Evolutionary conservation across 768 basidiomycete genomes (phyloP).

Genomic region (Pholiota microspora): DNA sequence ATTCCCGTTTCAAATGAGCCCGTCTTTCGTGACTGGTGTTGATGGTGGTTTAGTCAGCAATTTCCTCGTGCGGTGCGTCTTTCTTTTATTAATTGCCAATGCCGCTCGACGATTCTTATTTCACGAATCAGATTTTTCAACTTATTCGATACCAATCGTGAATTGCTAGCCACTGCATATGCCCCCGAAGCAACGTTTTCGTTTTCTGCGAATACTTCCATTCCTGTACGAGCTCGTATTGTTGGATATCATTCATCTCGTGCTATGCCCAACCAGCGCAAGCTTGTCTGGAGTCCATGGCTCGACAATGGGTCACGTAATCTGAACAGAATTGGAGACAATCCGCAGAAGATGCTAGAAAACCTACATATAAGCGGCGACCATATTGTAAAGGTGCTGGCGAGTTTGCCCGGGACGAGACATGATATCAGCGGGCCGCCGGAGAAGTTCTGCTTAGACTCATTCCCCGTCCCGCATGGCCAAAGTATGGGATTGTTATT

Average conservation of each 20-base stretch:
- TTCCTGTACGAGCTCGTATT: slow-evolving; percentile 75
- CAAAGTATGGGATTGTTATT: slow-evolving; percentile 63
- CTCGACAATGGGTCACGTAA: slow-evolving; percentile 72
- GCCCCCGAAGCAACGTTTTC: slow-evolving; percentile 89
- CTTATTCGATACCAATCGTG: slow-evolving; percentile 75
- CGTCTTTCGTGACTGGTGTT: slow-evolving; percentile 75
- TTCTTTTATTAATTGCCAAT: slow-evolving; percentile 2
- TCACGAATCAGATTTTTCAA: slow-evolving; percentile 68
- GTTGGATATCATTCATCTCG: slow-evolving; percentile 62
- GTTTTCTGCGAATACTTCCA: slow-evolving; percentile 79
- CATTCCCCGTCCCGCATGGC: slow-evolving; percentile 72
- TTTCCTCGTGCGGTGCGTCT: slow-evolving; percentile 73
- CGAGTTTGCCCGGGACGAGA: slow-evolving; percentile 68
- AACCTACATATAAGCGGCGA: slow-evolving; percentile 75
- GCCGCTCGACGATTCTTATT: slow-evolving; percentile 11
- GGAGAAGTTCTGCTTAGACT: slow-evolving; percentile 85
- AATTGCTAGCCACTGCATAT: slow-evolving; percentile 68
- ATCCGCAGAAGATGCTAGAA: slow-evolving; percentile 57
- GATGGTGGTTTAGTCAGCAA: slow-evolving; percentile 64
- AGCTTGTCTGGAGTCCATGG: slow-evolving; percentile 79
- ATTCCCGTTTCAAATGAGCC: slow-evolving; percentile 75
- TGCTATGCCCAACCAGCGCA: slow-evolving; percentile 79
- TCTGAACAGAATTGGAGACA: slow-evolving; percentile 60
- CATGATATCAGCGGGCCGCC: slow-evolving; percentile 81
- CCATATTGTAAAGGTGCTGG: slow-evolving; percentile 56